Evolutionary conservation across 495 filamentous ascomycete species (phyloP), one percentile per base, ranked within the genome.

Genomic region (Durotheca rogersii): DNA sequence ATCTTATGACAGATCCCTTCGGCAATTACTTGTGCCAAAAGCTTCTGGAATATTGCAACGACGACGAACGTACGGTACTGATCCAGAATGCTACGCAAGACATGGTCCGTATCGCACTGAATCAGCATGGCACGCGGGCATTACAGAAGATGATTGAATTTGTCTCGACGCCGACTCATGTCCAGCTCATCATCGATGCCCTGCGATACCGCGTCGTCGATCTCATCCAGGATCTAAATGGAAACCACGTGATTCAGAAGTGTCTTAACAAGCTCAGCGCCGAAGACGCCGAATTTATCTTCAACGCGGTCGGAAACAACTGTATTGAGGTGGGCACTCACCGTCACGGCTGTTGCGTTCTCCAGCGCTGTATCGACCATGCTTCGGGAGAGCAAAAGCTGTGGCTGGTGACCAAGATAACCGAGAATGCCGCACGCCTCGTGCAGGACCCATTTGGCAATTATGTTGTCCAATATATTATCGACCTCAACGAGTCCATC

Each of bases 81-180:
- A 89, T 98, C 60, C 83, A 90, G 64, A 95, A 93, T 61, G 89
- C 93, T 9, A 80, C 89, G 7, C 78, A 82, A 7, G 81, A 90
- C 39, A 84, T 98, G 67, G 90, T 95, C 17, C 81, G 82, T 45
- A 96, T 96, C 65, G 93, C 94, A 6, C 71, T 96, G 41, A 97
- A 97, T 68, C 89, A 94, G 71, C 93, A 98, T 69, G 93, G 93
- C 49, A 98, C 93, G 30, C 82, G 93, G 21, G 93, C 93, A 56
- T 70, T 98, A 47, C 93, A 98, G 71, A 97, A 96, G 77, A 98
- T 98, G 93, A 97, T 98, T 51, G 93, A 98, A 65, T 92, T 87
- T 60, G 88, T 98, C 58, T 85, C 86, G 34, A 90, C 87, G 23
- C 73, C 79, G 2, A 82, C 86, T 58, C 77, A 89, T 71, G 87